These are phyloP conservation scores for Thalia dealbata DNA, from an alignment of 176 grass and related monocot genomes.

Conservation along the genomic window DNA sequence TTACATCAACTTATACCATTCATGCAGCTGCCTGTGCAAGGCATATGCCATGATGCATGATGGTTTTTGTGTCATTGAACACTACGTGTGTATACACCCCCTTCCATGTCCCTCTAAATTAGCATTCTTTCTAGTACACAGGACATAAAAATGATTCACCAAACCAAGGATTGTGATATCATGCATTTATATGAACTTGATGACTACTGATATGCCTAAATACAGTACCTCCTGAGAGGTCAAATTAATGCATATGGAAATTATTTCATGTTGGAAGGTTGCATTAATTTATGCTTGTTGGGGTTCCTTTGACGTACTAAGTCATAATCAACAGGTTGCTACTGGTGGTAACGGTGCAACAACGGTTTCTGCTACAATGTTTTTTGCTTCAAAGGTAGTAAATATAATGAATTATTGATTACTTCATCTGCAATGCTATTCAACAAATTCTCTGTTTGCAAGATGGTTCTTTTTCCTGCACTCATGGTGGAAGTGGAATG, in stretches of 20 bases:
- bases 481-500: neutral
- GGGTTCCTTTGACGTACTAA: slow-evolving; percentile 4
- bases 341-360: slow-evolving; percentile 68
- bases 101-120: neutral
- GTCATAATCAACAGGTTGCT: slow-evolving; percentile 37
- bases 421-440: neutral
- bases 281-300: neutral
- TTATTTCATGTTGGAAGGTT: neutral
- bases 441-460: no score
- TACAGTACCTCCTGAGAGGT: neutral
- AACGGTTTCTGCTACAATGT: slow-evolving; percentile 89
- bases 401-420: neutral
- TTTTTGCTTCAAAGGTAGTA: slow-evolving; percentile 79
- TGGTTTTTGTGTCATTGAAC: neutral
- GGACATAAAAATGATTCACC: neutral
- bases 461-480: neutral
- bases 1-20: neutral
- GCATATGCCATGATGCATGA: neutral
- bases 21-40: neutral
- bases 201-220: neutral
- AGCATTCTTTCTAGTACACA: neutral
- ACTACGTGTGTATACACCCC: neutral
- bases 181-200: neutral
- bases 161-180: neutral
- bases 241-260: neutral